Evolutionary conservation across 495 filamentous ascomycete species (phyloP), one percentile per base, ranked within the genome.

Genomic region (Cercophora samala): DNA sequence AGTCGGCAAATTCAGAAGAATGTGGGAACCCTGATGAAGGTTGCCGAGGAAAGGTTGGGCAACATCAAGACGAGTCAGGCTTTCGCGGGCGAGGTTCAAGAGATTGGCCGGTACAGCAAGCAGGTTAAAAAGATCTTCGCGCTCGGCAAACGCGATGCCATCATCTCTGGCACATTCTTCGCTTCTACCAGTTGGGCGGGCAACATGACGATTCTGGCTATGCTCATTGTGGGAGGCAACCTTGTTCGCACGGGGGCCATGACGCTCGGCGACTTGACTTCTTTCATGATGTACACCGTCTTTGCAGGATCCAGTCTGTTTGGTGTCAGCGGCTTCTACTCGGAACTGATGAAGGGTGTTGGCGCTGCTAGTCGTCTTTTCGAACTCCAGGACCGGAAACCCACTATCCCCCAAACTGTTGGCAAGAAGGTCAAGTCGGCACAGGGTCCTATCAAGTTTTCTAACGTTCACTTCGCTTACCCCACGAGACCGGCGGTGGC

Each of bases 301-400:
- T 97, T 94, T 78, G 93, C 93, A 21, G 93, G 93, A 9, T 90
- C 88, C 24, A 93, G 90, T 79, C 86, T 99, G 68, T 96, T 98
- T 69, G 95, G 95, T 3, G 81, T 99, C 11, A 96, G 93, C 37
- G 91, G 90, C 70, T 99, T 99, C 80, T 97, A 97, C 81, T 97
- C 93, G 11, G 95, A 99, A 76, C 85, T 99, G 21, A 98, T 97
- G 95, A 98, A 98, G 74, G 96, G 96, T 52, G 95, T 97, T 23
- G 95, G 95, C 70, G 95, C 95, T 51, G 96, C 95, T 15, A 94
- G 89, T 72, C 91, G 95, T 25, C 83, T 99, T 6, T 99, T 99
- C 74, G 95, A 99, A 74, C 84, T 99, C 5, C 93, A 98, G 77
- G 95, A 99, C 78, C 90, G 95, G 66, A 85, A 96, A 55, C 89